phyloP scores from a whole-genome alignment of 164 flowering plant species.

The Santalum album region DNA sequence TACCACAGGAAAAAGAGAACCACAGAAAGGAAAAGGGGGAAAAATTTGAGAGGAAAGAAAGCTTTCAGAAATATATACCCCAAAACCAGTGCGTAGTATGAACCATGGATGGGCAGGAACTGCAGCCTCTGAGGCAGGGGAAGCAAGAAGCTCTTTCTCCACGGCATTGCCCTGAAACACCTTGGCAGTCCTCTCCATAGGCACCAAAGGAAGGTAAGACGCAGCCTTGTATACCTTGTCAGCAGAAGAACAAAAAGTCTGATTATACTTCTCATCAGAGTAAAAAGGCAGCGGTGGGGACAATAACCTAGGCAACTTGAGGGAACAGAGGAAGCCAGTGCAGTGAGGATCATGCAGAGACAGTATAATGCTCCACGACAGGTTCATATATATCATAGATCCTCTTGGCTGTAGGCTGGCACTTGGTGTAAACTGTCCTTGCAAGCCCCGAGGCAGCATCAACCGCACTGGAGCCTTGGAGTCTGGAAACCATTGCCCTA shows the following conservation, averaged over 20 bases:
- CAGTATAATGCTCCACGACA: slow-evolving; percentile 71
- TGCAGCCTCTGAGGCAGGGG: neutral
- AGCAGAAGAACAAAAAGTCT: slow-evolving; percentile 28
- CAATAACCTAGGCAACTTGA: slow-evolving; percentile 51
- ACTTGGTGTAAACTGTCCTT: slow-evolving; percentile 33
- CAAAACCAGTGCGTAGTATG: too few species aligned
- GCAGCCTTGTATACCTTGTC: slow-evolving; percentile 46
- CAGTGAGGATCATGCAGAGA: slow-evolving; percentile 47
- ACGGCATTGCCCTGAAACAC: slow-evolving; percentile 29
- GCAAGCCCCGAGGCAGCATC: slow-evolving; percentile 43
- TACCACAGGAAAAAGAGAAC: too few species aligned
- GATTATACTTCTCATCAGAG: slow-evolving; percentile 69
- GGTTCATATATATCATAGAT: slow-evolving; percentile 60
- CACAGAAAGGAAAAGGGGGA: too few species aligned
- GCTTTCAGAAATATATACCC: too few species aligned
- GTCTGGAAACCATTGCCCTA: slow-evolving; percentile 45
- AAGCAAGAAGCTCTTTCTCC: neutral
- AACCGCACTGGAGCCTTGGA: slow-evolving; percentile 46
- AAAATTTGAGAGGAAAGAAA: too few species aligned
- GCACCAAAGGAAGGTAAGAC: slow-evolving; percentile 52
- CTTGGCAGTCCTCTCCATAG: slow-evolving; percentile 61
- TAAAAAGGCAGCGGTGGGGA: slow-evolving; percentile 61
- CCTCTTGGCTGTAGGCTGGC: slow-evolving; percentile 51
- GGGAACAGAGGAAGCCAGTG: slow-evolving; percentile 66
- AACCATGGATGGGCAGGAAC: too few species aligned